phyloP scores from a whole-genome alignment of 352 stramenopile species.

The Pilasporangium apinafurcum region DNA sequence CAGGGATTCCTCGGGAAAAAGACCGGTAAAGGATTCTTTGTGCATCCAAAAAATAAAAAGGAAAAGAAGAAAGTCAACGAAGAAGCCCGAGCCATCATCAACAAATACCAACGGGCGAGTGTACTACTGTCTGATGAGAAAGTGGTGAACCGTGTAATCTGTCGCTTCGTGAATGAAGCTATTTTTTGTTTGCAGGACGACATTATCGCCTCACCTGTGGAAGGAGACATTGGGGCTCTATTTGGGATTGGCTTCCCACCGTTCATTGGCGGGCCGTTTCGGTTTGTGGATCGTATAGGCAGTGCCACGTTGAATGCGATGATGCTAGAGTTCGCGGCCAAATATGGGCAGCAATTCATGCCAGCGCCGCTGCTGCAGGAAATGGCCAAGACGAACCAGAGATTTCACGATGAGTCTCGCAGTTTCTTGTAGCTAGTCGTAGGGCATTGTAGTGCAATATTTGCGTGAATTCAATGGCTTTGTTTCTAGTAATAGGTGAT shows the following conservation, averaged over 20 bases:
- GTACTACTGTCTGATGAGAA: conserved; percentile 71
- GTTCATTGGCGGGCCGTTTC: conserved; percentile 96
- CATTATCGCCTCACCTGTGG: conserved; percentile 93
- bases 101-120: conserved; percentile 63
- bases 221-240: conserved; percentile 96
- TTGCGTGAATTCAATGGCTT: no score
- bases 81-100: conserved; percentile 67
- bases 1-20: conserved; percentile 95
- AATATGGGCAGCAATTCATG: conserved; percentile 93
- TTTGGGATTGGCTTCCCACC: conserved; percentile 98
- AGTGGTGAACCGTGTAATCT: conserved; percentile 90
- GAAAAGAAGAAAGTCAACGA: conserved; percentile 87
- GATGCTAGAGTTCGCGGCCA: conserved; percentile 93
- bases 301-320: conserved; percentile 91
- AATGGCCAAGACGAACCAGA: conserved; percentile 94
- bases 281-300: conserved; percentile 92
- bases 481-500: no score
- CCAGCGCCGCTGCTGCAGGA: conserved; percentile 94
- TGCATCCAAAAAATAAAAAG: conserved; percentile 88
- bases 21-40: conserved; percentile 95
- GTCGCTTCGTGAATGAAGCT: conserved; percentile 96
- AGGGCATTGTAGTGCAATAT: no score
- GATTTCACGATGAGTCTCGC: conserved; percentile 96
- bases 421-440: no score
- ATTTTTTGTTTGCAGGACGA: conserved; percentile 95